Evolutionary conservation across 2,329 filamentous ascomycete genomes (phyloP).

Genomic region (Taxawa tesnikishii): DNA sequence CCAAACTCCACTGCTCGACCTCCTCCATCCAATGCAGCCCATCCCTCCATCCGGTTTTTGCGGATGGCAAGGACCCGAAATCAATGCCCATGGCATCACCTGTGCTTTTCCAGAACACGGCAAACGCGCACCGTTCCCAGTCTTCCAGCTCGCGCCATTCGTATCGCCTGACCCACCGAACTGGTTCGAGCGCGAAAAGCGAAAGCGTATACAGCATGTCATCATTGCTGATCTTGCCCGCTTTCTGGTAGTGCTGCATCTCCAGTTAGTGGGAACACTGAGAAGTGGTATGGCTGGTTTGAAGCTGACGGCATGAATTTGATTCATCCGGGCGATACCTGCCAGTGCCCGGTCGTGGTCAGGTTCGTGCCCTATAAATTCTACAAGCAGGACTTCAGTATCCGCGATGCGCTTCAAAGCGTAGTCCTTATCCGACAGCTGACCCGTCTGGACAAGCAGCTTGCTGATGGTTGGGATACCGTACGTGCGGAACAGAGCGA

Average conservation of each 20-base stretch:
- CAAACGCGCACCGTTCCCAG: conserved; percentile 52
- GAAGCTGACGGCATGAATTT: too few species aligned
- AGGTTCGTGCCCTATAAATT: conserved; percentile 33
- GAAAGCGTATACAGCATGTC: conserved; percentile 55
- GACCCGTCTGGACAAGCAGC: conserved; percentile 7
- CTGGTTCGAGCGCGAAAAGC: conserved; percentile 54
- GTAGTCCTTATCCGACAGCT: conserved; percentile 1
- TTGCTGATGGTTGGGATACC: conserved; percentile 9
- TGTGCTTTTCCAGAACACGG: conserved; percentile 58
- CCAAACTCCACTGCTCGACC: conserved; percentile 35
- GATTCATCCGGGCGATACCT: conserved; percentile 52
- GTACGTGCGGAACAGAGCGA: conserved; percentile 8
- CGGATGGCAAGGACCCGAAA: conserved; percentile 32
- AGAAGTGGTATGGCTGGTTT: too few species aligned
- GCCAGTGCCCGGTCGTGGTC: conserved; percentile 28
- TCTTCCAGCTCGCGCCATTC: conserved; percentile 60
- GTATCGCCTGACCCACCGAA: conserved; percentile 49
- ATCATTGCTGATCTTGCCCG: conserved; percentile 47
- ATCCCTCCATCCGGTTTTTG: conserved; percentile 29
- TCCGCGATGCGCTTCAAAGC: conserved; percentile 42
- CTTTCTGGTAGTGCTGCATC: conserved; percentile 41
- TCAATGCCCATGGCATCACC: conserved; percentile 58
- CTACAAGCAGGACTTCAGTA: conserved; percentile 36
- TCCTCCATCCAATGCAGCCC: conserved; percentile 42
- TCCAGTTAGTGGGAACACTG: too few species aligned